Base-by-base conservation (phyloP, 75 land plant species). In the Pseudotsuga menziesii region DNA sequence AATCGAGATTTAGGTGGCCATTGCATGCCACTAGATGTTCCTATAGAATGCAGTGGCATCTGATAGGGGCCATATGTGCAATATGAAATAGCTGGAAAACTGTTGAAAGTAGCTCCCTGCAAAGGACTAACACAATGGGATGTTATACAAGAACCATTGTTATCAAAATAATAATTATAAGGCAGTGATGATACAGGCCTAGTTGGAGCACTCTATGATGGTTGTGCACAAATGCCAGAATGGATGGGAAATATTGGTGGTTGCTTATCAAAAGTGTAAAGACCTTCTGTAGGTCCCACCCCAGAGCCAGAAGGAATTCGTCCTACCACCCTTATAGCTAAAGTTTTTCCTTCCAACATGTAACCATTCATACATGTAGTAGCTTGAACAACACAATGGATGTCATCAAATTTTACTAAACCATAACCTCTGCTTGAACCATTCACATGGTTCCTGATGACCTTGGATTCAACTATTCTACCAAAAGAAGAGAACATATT, bases 361-460 rank as follows among this genome's bases (percentile, higher is more conserved):
- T 78, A 81, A 73, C 90, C 85, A 83, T 88, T 80, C 83, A 85
- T 80, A 55, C 59, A 54, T 11, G 62, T 15, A 13, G 73, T 61
- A 57, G 90, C 90, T 8, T 54, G 55, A 61, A 74, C 66, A 29
- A 87, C 90, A 58, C 61, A 41, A 4, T 22, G 35, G 3, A 16
- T 26, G 55, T 83, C 76, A n/a, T 72, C 25, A 75, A 80, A 88
- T 57, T 78, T 83, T 14, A 88, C 88, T 78, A 88, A 88, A 27
- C 87, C 90, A 80, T 80, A 85, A 35, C 90, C 83, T 78, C 83
- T 88, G 78, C 87, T 83, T 14, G 78, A 29, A 17, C 90, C 90
- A 6, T 82, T 85, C 13, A 57, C 32, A 5, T 54, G 48, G 61
- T 88, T 83, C 74, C 57, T 88, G 2, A 85, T 76, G 8, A 88